Conservation (phyloP, 2,329 filamentous ascomycete genomes). For the Decorospora gaudefroyi region DNA sequence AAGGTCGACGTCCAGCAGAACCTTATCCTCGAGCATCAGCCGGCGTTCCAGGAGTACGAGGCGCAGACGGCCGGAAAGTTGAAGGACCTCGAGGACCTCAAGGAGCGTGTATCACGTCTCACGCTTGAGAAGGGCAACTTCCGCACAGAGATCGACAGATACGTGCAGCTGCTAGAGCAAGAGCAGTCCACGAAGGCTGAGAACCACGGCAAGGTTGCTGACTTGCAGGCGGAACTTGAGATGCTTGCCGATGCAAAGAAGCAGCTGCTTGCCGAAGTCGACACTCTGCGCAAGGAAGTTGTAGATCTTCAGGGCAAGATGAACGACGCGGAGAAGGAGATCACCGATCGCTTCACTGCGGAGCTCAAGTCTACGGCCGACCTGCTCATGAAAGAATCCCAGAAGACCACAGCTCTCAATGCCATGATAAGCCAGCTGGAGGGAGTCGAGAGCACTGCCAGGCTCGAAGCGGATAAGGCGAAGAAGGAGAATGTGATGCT, state of each 20-base stretch:
- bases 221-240: conserved; percentile 24
- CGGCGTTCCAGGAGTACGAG: conserved; percentile 34
- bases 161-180: conserved; percentile 20
- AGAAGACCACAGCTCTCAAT: conserved; percentile 26
- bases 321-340: conserved; percentile 18
- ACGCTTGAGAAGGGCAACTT: conserved; percentile 39
- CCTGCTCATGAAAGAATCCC: conserved; percentile 23
- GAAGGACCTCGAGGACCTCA: conserved; percentile 25
- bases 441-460: conserved; percentile 11
- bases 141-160: conserved; percentile 31
- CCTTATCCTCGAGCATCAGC: conserved; percentile 37
- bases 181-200: conserved; percentile 13
- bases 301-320: conserved; percentile 23
- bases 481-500: conserved; percentile 23
- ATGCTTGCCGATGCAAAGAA: conserved; percentile 23
- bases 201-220: conserved; percentile 11
- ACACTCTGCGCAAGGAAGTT: conserved; percentile 21
- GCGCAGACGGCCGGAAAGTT: conserved; percentile 24
- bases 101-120: conserved; percentile 35
- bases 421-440: conserved; percentile 17
- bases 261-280: conserved; percentile 21
- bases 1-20: conserved; percentile 36
- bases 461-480: conserved; percentile 27
- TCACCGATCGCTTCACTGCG: conserved; percentile 19
- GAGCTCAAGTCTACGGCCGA: conserved; percentile 26